phyloP scores from a whole-genome alignment of 768 basidiomycete species.

The Asterophora parasitica region DNA sequence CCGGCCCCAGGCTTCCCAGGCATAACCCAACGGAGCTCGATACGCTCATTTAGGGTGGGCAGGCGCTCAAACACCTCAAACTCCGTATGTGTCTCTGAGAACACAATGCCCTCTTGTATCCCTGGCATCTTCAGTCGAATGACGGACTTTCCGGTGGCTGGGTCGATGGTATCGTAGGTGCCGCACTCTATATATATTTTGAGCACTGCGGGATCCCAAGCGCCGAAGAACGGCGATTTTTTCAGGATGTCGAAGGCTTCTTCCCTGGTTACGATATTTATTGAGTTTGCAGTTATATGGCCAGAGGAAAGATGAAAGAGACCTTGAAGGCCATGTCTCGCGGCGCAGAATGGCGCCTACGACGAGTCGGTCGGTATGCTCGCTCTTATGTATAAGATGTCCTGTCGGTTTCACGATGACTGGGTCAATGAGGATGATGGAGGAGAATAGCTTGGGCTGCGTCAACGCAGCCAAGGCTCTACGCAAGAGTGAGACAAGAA shows the following conservation, averaged over 20 bases:
- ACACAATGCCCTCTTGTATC: constrained; percentile 60
- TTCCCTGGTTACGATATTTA: constrained; percentile 34
- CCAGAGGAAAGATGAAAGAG: constrained; percentile 1
- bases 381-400: constrained; percentile 6
- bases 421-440: constrained; percentile 75
- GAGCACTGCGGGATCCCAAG: constrained; percentile 66
- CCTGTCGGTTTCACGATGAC: constrained; percentile 42
- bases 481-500: neutral
- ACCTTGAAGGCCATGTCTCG: constrained; percentile 61
- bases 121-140: constrained; percentile 63
- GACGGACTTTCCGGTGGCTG: constrained; percentile 24
- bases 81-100: constrained; percentile 41
- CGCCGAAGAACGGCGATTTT: constrained; percentile 58
- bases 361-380: constrained; percentile 22
- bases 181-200: constrained; percentile 57
- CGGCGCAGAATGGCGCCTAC: constrained; percentile 53
- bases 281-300: neutral
- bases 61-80: constrained; percentile 40
- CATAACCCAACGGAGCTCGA: constrained; percentile 52
- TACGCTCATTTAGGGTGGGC: constrained; percentile 40
- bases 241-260: constrained; percentile 51
- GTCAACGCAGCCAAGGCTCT: constrained; percentile 65
- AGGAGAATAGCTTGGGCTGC: constrained; percentile 63
- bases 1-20: constrained; percentile 36
- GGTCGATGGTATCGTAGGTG: constrained; percentile 32